These are phyloP conservation scores for Blastomyces parvus DNA, from an alignment of 2,329 filamentous ascomycete species.

Conservation along the genomic window DNA sequence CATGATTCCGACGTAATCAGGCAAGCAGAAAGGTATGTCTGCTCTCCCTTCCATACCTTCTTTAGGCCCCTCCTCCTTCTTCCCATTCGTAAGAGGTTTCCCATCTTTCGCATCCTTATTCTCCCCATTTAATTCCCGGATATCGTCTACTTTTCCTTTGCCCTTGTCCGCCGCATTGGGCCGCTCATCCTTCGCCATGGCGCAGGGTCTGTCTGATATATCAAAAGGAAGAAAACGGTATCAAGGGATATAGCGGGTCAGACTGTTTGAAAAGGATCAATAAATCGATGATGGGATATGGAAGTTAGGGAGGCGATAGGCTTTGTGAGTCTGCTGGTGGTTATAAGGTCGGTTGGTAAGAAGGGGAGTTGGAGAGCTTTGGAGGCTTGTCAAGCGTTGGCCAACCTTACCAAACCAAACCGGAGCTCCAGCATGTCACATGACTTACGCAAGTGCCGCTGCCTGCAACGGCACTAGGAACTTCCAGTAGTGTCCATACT, in stretches of 20 bases:
- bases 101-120: conserved; percentile 54
- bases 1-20: background rate
- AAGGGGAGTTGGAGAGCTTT: conserved; percentile 1
- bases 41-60: conserved; percentile 43
- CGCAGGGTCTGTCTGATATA: conserved; percentile 9
- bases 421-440: background rate
- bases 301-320: too few relatives aligned
- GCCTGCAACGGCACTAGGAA: background rate
- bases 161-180: conserved; percentile 82
- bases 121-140: conserved; percentile 50
- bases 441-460: background rate
- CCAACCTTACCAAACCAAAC: background rate
- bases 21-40: background rate
- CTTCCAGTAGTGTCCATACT: background rate
- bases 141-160: conserved; percentile 78
- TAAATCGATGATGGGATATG: background rate
- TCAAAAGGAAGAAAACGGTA: background rate
- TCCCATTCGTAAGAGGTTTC: conserved; percentile 60
- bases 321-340: background rate
- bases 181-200: conserved; percentile 87
- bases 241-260: background rate
- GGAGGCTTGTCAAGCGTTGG: background rate
- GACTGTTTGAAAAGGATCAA: background rate
- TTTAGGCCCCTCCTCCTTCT: conserved; percentile 63
- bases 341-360: background rate